Evolutionary conservation across 164 flowering plant species (phyloP).

Genomic region (Nelumbo lutea): DNA sequence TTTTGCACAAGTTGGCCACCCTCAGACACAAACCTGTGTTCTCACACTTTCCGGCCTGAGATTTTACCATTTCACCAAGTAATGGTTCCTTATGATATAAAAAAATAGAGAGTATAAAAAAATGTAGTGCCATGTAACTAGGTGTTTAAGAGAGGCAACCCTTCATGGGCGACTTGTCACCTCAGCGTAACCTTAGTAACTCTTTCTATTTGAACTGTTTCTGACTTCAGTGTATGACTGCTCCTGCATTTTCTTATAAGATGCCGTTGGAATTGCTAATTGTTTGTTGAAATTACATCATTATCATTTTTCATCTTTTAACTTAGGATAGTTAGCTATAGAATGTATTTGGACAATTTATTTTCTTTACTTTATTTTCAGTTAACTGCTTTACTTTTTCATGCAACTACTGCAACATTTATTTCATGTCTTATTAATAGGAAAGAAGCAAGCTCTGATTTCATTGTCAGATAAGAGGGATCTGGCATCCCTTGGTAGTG

Average conservation of each 20-base stretch:
- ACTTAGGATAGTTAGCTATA: background rate
- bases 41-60: background rate
- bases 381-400: background rate
- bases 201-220: background rate
- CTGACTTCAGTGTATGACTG: background rate
- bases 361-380: background rate
- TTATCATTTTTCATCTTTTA: background rate
- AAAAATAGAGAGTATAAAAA: too few species aligned
- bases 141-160: background rate
- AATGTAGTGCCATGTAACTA: background rate
- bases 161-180: too few species aligned
- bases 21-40: too few species aligned
- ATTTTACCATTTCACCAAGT: too few species aligned
- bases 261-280: background rate
- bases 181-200: background rate
- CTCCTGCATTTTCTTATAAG: background rate
- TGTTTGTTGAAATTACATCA: background rate
- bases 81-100: too few species aligned
- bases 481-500: constrained; percentile 65
- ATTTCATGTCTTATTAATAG: constrained; percentile 24
- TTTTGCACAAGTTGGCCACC: too few species aligned
- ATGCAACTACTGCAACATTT: background rate
- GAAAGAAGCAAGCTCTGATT: constrained; percentile 71
- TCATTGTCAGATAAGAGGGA: constrained; percentile 88
- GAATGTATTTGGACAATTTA: background rate